These are phyloP conservation scores for Auxenochlorella pyrenoidosa DNA, from an alignment of 139 green algal species.

Conservation along the genomic window DNA sequence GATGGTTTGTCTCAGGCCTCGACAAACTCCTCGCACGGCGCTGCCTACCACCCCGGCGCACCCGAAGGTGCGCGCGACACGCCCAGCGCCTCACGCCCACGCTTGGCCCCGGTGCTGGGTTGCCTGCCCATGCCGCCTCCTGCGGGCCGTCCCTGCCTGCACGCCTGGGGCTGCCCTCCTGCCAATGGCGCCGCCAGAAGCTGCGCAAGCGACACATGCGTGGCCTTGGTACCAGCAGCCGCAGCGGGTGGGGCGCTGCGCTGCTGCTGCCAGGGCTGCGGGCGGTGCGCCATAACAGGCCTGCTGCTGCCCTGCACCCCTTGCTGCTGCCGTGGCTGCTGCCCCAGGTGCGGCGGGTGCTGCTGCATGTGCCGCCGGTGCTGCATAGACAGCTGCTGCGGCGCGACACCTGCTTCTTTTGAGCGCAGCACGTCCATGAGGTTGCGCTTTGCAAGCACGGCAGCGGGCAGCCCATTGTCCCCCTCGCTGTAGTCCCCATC, in stretches of 20 bases:
- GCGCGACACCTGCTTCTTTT: not conserved
- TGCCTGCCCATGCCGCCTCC: not conserved
- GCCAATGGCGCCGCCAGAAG: not conserved
- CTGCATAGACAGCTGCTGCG: not conserved
- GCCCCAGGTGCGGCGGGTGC: not conserved
- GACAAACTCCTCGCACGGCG: too few species aligned
- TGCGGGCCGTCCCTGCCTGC: not conserved
- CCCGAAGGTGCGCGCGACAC: not conserved
- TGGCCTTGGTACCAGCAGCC: not conserved
- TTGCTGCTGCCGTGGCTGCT: not conserved
- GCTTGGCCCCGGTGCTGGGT: conserved; percentile 9
- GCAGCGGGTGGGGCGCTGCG: not conserved
- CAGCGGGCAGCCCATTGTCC: not conserved
- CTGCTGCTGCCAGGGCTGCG: not conserved
- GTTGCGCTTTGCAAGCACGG: conserved; percentile 11
- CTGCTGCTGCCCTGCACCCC: not conserved
- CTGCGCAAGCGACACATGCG: conserved; percentile 16
- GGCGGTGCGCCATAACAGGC: not conserved
- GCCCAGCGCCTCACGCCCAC: conserved; percentile 7
- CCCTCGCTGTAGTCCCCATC: not conserved
- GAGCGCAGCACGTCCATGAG: conserved; percentile 18
- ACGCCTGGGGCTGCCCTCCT: not conserved
- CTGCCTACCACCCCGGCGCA: not conserved
- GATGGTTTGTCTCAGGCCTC: too few species aligned
- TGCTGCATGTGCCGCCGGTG: not conserved